These are phyloP conservation scores for Tylopilus sp. DNA, from an alignment of 768 basidiomycete species.

Conservation along the genomic window DNA sequence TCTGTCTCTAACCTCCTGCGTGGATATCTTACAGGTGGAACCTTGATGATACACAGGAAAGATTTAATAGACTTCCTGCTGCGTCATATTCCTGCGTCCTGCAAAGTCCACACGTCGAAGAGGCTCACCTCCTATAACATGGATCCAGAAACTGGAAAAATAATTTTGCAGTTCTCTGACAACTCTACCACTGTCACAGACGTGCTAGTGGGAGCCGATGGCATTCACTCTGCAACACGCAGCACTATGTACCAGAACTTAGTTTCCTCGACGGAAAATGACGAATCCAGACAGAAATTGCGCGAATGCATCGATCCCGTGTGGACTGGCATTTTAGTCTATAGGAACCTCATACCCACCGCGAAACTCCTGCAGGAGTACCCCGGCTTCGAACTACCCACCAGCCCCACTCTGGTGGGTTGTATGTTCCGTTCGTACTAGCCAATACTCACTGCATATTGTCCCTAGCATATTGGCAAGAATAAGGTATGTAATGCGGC, in stretches of 20 bases:
- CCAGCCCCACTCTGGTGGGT: slow-evolving; percentile 23
- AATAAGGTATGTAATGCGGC: too few species aligned
- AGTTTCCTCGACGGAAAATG: slow-evolving; percentile 4
- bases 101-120: slow-evolving; percentile 34
- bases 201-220: slow-evolving; percentile 42
- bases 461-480: too few species aligned
- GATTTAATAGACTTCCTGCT: slow-evolving; percentile 29
- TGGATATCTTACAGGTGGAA: slow-evolving; percentile 22
- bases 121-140: neutral
- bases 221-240: slow-evolving; percentile 36
- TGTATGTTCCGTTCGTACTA: neutral
- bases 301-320: slow-evolving; percentile 21
- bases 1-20: neutral
- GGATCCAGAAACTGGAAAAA: slow-evolving; percentile 18
- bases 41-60: slow-evolving; percentile 34
- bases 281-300: slow-evolving; percentile 5
- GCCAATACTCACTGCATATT: too few species aligned
- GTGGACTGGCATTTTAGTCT: slow-evolving; percentile 28
- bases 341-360: slow-evolving; percentile 35
- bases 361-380: slow-evolving; percentile 3
- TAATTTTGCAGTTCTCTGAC: slow-evolving; percentile 36
- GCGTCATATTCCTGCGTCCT: slow-evolving; percentile 3
- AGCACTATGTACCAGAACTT: slow-evolving; percentile 17
- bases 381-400: slow-evolving; percentile 27
- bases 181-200: slow-evolving; percentile 36